Conservation (phyloP, 495 filamentous ascomycete genomes). For the Barbatosphaeria neglecta region DNA sequence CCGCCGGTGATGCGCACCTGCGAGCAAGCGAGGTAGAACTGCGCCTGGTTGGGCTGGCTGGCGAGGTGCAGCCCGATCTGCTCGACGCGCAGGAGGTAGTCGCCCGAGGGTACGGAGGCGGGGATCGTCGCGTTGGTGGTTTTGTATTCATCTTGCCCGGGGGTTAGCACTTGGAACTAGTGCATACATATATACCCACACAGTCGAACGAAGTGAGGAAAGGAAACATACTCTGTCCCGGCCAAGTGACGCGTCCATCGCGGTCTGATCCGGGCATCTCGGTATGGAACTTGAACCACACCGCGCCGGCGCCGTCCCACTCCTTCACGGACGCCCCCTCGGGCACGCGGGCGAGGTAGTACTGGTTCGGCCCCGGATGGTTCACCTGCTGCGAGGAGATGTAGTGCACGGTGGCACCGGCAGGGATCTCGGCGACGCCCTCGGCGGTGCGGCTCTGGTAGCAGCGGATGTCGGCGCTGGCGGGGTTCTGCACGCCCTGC, state of each 20-base stretch:
- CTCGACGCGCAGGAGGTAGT: conserved; percentile 48
- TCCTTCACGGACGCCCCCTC: conserved; percentile 24
- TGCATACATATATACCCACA: background rate
- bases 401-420: conserved; percentile 34
- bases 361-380: conserved; percentile 35
- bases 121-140: conserved; percentile 36
- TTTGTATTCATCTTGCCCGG: conserved; percentile 17
- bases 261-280: conserved; percentile 24
- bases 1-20: conserved; percentile 44
- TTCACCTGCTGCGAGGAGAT: conserved; percentile 33
- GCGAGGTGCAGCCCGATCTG: conserved; percentile 42
- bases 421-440: conserved; percentile 24
- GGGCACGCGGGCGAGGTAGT: conserved; percentile 38
- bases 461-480: conserved; percentile 35
- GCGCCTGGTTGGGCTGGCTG: conserved; percentile 27
- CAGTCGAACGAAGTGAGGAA: background rate
- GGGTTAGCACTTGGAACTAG: background rate
- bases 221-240: conserved; percentile 19
- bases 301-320: conserved; percentile 34
- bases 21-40: conserved; percentile 43
- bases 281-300: conserved; percentile 43
- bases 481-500: conserved; percentile 25
- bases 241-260: conserved; percentile 29
- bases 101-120: conserved; percentile 27
- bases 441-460: conserved; percentile 22